Evolutionary conservation across 1,284 basidiomycete species (phyloP), one percentile per base, ranked within the genome.

Genomic region (Peniophora sp.): DNA sequence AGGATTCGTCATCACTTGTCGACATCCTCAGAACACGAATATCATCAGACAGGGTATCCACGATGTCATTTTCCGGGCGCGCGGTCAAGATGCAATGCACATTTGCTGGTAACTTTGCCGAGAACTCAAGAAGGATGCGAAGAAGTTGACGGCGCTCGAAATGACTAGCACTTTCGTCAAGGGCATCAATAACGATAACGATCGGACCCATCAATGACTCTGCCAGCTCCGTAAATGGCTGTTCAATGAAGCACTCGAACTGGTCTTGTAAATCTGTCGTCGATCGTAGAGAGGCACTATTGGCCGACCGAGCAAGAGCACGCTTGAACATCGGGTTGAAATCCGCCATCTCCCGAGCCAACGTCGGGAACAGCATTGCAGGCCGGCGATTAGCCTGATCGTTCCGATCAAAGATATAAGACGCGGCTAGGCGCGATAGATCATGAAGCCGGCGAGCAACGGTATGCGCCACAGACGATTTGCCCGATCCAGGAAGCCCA

Each of bases 291-390:
- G n/a, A n/a, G n/a, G n/a, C n/a, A n/a, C n/a, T n/a, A n/a, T n/a
- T n/a, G n/a, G n/a, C n/a, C n/a, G n/a, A n/a, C n/a, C n/a, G n/a
- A n/a, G n/a, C n/a, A n/a, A 55, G 48, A 5, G 43, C 25, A 8
- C 48, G 25, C 20, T 41, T 47, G 43, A 44, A 55, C 17, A 43
- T 39, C 16, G 44, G 19, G 27, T 53, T 32, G 39, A 19, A 35
- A 24, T 50, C 47, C 16, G 53, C 53, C 3, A 55, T 36, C 19
- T 53, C 48, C 24, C 48, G 53, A 10, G 53, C 52, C 16, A 55
- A 46, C 16, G 53, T 55, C 8, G 44, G 22, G 48, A 55, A 54
- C 2, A 55, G 27, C 12, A 48, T 41, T 19, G 17, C 17, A 3
- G 49, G 49, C 10, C 35, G n/a, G 12, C 48, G 27, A 11, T 16